Evolutionary conservation across 805 yeast genomes (phyloP), one percentile per base, ranked within the genome.

Genomic region (Brettanomyces custersianus): DNA sequence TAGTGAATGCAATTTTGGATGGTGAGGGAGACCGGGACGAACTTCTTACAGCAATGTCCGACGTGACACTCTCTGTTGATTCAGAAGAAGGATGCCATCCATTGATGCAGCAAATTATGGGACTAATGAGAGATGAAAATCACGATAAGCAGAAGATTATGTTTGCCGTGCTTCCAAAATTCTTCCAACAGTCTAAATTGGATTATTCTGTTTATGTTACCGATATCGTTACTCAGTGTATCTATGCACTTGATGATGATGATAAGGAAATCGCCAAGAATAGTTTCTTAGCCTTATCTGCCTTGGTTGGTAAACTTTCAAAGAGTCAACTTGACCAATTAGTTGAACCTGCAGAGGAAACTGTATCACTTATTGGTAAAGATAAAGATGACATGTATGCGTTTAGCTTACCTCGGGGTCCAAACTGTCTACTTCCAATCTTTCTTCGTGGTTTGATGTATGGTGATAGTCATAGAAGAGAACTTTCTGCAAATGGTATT

Each of bases 371-470:
- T 38, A 72, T 86, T 15, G 85, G 87, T 19, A 66, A 66, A 17
- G 64, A 65, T 25, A 80, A 77, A 1, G 69, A 70, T 49, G 86
- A 82, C 22, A 59, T 88, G 35, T 74, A 79, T 23, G 96, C 86
- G 0, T 83, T 88, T 57, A 54, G 72, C 42, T 50, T 76, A 62
- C 77, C 94, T 58, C 77, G 77, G 55, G 94, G 97, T 34, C 94
- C 96, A 40, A 77, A 72, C 52, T 81, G 94, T 60, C 61, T 92
- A 27, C 67, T 92, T 47, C 98, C 98, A 20, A 74, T 94, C 36
- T 92, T 92, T 65, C 64, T 86, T 46, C 96, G 90, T 55, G 97
- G 97, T 42, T 72, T 92, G 51, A 85, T 90, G 94, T 85, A 87
- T 59, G 99, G 98, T 44, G 72, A 73, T 35, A 68, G 75, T 42